Base-by-base conservation (phyloP, 2,329 filamentous ascomycete genomes). In the Trichoderma sp. region DNA sequence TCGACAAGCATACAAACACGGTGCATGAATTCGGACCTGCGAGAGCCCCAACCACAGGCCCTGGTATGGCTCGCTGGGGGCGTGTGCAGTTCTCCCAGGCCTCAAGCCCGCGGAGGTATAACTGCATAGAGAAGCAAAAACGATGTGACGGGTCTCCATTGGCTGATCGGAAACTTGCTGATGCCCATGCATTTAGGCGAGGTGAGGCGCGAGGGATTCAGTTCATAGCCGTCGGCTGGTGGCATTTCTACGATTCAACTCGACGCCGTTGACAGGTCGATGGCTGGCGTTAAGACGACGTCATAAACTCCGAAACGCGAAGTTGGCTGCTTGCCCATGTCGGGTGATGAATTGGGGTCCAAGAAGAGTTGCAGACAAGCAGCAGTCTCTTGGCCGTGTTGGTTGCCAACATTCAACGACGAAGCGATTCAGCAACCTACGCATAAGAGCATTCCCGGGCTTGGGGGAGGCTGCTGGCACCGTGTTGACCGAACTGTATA, bases 61-160 rank as follows among this genome's bases (percentile, higher is more conserved):
- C 64, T 67, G 54, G 34, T 32, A 19, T 35, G 42, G 22, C 32
- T 52, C 22, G 39, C 45, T 39, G 12, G 45, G 39, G 45, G 42
- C 42, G 32, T 37, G 60, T 58, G 52, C 53, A 58, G 52, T 35
- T n/a, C 12, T n/a, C 35, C 12, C n/a, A 35, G 61, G 52, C 57
- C 57, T 48, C 35, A 17, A 57, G 61, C 61, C 39, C 57, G 64
- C 64, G 64, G 64, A 59, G 29, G 13, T 67, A 39, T 67, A 58
- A 66, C 63, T 66, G 37, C 58, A 66, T 66, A 66, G 37, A 66
- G 63, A 58, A 66, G 22, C 52, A 50, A 67, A 27, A 65, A 19
- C 57, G 61, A 29, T 57, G 35, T 9, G n/a, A 25, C 19, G 9
- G n/a, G 35, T 15, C 8, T 29, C 34, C 13, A 65, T 65, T 65